Conservation (phyloP, 345 rosid genomes). For the Murraya paniculata region DNA sequence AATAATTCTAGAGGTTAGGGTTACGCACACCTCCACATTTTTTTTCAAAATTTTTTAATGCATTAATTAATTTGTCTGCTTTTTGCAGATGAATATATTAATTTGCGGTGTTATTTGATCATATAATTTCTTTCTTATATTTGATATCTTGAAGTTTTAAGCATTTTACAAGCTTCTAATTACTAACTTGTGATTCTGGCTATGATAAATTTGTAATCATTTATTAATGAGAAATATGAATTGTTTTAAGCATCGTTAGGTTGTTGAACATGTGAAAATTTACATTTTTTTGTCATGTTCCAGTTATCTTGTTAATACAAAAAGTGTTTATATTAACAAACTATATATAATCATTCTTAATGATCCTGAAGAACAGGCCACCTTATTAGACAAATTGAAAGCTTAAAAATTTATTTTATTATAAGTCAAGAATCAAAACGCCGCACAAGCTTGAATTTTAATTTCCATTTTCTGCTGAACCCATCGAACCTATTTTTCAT, state of each 20-base stretch:
- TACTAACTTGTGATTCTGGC: background rate
- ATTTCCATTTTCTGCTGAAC: background rate
- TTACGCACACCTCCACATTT: conserved; percentile 39
- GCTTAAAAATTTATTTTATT: background rate
- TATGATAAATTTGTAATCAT: too few species aligned
- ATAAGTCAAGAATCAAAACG: background rate
- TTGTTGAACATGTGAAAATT: background rate
- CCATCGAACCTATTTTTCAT: background rate
- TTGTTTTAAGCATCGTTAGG: background rate
- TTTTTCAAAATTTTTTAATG: background rate
- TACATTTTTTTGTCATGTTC: too few species aligned
- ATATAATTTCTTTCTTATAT: background rate
- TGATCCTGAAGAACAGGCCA: background rate
- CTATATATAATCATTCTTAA: background rate
- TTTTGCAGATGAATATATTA: too few species aligned
- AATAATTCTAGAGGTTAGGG: conserved; percentile 20
- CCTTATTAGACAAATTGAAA: background rate
- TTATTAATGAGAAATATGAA: too few species aligned
- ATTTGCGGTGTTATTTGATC: background rate
- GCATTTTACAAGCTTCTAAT: background rate
- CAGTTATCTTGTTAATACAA: background rate
- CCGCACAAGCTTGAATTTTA: background rate
- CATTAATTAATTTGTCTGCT: background rate
- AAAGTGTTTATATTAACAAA: background rate
- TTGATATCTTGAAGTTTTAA: background rate